Evolutionary conservation across 2,329 filamentous ascomycete genomes (phyloP).

Genomic region (Stagonosporopsis cucurbitacearum): DNA sequence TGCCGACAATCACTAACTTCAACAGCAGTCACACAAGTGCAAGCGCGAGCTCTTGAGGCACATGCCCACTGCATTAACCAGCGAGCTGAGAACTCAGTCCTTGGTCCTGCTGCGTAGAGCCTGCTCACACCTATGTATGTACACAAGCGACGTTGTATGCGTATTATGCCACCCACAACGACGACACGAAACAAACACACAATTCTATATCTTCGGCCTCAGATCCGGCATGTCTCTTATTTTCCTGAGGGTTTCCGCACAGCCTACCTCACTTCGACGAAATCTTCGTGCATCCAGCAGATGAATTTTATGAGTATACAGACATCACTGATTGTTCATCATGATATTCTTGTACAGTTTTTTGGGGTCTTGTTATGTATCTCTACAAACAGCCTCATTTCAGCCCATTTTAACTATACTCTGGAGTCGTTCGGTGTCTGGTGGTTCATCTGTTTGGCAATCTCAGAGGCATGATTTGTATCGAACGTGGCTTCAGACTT

Average conservation of each 20-base stretch:
- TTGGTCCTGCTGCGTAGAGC: conserved; percentile 36
- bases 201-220: background rate
- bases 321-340: background rate
- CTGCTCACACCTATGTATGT: background rate
- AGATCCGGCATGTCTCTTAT: background rate
- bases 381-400: background rate
- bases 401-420: background rate
- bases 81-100: conserved; percentile 60
- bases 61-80: conserved; percentile 69
- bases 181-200: conserved; percentile 4
- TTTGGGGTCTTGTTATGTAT: background rate
- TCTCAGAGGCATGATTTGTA: background rate
- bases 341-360: conserved; percentile 8
- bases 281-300: background rate
- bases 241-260: no score
- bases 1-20: conserved; percentile 1
- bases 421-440: background rate
- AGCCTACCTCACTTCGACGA: background rate
- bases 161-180: background rate
- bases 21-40: conserved; percentile 68
- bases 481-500: background rate
- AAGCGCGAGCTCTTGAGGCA: conserved; percentile 69
- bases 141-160: background rate
- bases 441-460: background rate
- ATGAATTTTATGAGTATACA: background rate